These are phyloP conservation scores for Backusella morwellensis DNA, from an alignment of 192 early-diverging fungal species.

Conservation along the genomic window DNA sequence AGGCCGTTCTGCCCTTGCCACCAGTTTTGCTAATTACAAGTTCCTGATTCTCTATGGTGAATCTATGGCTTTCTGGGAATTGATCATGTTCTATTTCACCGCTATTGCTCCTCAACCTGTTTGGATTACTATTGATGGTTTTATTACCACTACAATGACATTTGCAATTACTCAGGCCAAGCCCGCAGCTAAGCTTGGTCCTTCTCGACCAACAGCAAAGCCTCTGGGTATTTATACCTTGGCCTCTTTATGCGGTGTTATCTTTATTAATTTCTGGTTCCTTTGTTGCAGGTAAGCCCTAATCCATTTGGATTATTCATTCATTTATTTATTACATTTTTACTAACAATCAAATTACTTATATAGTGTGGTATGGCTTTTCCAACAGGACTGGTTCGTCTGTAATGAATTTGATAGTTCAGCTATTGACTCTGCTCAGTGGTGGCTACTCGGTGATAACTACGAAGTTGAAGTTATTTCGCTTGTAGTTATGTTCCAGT, in stretches of 20 bases:
- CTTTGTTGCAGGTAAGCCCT: slow-evolving; percentile 34
- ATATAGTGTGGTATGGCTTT: slow-evolving; percentile 55
- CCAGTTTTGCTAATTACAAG: slow-evolving; percentile 75
- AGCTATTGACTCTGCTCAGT: slow-evolving; percentile 58
- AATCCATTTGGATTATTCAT: background rate
- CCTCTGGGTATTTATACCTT: slow-evolving; percentile 72
- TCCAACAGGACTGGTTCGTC: slow-evolving; percentile 68
- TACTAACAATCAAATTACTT: background rate
- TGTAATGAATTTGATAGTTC: slow-evolving; percentile 79
- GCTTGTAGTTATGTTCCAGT: slow-evolving; percentile 66
- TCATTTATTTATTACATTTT: background rate
- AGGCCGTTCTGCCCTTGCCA: slow-evolving; percentile 73
- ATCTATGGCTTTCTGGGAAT: slow-evolving; percentile 63
- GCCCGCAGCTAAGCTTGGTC: slow-evolving; percentile 54
- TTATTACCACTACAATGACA: slow-evolving; percentile 60
- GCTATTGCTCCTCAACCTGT: slow-evolving; percentile 66
- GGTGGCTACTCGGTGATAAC: slow-evolving; percentile 86
- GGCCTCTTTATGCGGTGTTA: slow-evolving; percentile 64
- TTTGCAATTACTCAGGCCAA: slow-evolving; percentile 66
- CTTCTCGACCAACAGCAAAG: slow-evolving; percentile 70
- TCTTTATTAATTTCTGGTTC: slow-evolving; percentile 72
- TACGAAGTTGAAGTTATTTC: slow-evolving; percentile 68
- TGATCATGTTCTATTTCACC: slow-evolving; percentile 73
- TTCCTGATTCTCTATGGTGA: slow-evolving; percentile 76
- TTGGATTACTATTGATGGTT: slow-evolving; percentile 75